phyloP scores from a whole-genome alignment of 2,329 filamentous ascomycete species.

The Verticillium albo-atrum region DNA sequence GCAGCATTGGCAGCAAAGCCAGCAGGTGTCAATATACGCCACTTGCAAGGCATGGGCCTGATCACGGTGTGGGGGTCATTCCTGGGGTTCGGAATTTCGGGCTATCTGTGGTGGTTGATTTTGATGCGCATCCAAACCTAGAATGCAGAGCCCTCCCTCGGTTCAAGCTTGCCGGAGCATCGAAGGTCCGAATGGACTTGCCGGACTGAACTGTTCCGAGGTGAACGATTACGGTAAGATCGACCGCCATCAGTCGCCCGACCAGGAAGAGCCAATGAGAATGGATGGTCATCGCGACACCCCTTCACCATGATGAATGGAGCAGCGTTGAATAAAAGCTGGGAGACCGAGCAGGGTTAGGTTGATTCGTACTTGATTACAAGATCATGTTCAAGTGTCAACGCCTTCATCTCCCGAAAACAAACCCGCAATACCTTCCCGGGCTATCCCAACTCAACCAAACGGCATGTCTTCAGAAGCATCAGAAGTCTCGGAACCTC shows the following conservation, averaged over 20 bases:
- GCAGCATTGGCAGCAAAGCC: too few relatives aligned
- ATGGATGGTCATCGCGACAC: background rate
- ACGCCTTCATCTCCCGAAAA: background rate
- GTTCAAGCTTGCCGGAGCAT: too few relatives aligned
- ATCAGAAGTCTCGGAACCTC: background rate
- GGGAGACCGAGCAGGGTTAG: background rate
- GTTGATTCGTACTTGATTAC: background rate
- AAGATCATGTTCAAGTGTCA: background rate
- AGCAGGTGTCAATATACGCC: too few relatives aligned
- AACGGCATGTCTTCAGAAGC: background rate
- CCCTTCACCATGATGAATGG: background rate
- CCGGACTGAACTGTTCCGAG: background rate
- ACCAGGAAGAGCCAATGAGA: background rate
- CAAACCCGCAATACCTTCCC: background rate
- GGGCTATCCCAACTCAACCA: background rate
- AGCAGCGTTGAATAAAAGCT: background rate
- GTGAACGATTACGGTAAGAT: background rate
- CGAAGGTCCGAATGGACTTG: background rate
- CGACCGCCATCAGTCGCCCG: background rate
- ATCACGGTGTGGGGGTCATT: too few relatives aligned
- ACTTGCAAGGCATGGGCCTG: too few relatives aligned
- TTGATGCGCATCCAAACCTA: too few relatives aligned
- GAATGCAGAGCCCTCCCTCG: too few relatives aligned
- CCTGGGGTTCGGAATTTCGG: too few relatives aligned
- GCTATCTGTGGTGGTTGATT: too few relatives aligned